A percentile compares a stretch with the other conserved stretches of the same genome.
These are phyloP conservation scores for Didymella segeticola DNA, from an alignment of 2,329 filamentous ascomycete species.

Conservation along the genomic window DNA sequence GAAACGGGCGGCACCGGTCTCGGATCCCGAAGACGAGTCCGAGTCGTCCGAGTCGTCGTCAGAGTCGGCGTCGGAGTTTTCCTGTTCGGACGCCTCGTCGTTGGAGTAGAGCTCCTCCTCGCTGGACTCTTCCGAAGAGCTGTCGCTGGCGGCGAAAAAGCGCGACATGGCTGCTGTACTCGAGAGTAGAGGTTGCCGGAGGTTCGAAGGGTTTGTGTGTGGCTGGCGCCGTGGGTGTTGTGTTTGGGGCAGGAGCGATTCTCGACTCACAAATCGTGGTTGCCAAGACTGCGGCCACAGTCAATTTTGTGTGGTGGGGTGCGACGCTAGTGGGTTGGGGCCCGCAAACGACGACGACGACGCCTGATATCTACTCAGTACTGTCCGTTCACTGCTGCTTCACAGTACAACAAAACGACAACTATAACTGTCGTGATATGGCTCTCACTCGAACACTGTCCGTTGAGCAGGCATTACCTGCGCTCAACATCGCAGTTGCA, in stretches of 20 bases:
- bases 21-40: slow-evolving; percentile 64
- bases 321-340: not conserved
- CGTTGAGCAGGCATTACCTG: not conserved
- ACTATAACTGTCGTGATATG: not conserved
- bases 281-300: slow-evolving; percentile 18
- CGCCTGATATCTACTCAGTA: no score
- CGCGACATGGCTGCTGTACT: slow-evolving; percentile 66
- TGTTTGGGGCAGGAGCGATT: slow-evolving; percentile 15
- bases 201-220: slow-evolving; percentile 25
- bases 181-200: slow-evolving; percentile 34
- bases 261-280: slow-evolving; percentile 19
- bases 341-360: slow-evolving; percentile 10
- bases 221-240: slow-evolving; percentile 27
- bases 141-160: slow-evolving; percentile 96
- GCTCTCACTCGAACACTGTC: not conserved
- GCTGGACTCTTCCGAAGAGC: slow-evolving; percentile 90
- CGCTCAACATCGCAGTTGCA: slow-evolving; percentile 11
- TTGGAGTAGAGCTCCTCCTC: slow-evolving; percentile 95
- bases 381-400: not conserved
- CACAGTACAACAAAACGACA: not conserved
- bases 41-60: slow-evolving; percentile 61
- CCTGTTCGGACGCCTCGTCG: slow-evolving; percentile 62
- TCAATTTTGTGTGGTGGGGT: slow-evolving; percentile 15
- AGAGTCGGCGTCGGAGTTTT: slow-evolving; percentile 59
- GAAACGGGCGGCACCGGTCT: slow-evolving; percentile 80